Evolutionary conservation across 441 rosid species (phyloP), one percentile per base, ranked within the genome.

Genomic region (Erodium moschatum): DNA sequence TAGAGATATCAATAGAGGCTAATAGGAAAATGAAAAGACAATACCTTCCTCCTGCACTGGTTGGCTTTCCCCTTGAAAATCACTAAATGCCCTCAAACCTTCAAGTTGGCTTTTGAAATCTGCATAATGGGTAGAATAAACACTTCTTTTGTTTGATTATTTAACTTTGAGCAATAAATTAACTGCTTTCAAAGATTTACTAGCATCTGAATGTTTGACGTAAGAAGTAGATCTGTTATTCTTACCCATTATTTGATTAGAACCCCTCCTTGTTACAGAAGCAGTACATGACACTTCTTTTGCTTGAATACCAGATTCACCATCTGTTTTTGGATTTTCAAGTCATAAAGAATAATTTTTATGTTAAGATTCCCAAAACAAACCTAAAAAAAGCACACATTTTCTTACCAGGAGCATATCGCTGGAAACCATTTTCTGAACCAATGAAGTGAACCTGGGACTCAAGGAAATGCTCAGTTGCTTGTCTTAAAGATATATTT

Each of bases 241-340:
- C 66, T 71, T 64, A 7, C 65, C 67, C 27, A 66, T 66, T 62
- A 40, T 9, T 40, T 76, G 77, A 75, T 81, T 77, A 62, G 83
- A 77, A 19, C 82, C 81, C 70, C 73, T 75, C 69, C 78, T 80
- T 10, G 76, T 78, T 48, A 66, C 69, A 48, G 73, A 67, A 65
- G 82, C 70, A 21, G 73, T 82, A 83, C 72, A 74, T 70, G 80
- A 71, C 54, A 67, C 68, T 54, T 83, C 83, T 13, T 83, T 80
- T 67, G 64, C 87, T 72, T 85, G 82, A 76, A 81, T 81, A 70
- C 89, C 83, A 10, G 85, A 83, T 76, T 81, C 84, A 69, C 78
- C 84, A 81, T 85, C 84, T 83, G 81, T 38, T 68, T 64, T 66
- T 3, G 66, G 52, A 67, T 66, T 3, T 69, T 9, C 66, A 58